phyloP scores from a whole-genome alignment of 345 rosid genomes.

The Arabidopsis arenosa region DNA sequence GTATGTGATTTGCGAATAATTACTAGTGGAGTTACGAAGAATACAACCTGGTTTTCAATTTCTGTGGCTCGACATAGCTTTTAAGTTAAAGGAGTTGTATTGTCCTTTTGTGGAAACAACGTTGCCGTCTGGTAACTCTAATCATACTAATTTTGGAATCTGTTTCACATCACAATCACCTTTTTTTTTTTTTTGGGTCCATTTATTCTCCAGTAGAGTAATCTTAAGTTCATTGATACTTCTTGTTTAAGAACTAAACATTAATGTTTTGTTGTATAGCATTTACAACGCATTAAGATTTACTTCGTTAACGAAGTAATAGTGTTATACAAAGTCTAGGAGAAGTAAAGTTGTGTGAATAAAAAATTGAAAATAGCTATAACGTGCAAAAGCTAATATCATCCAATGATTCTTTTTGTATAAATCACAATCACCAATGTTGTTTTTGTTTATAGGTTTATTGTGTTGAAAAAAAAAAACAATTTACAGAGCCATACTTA shows the following conservation, averaged over 20 bases:
- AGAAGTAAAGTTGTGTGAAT: not conserved
- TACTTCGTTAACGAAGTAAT: too few species aligned
- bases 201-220: not conserved
- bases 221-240: not conserved
- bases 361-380: not conserved
- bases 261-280: not conserved
- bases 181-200: not conserved
- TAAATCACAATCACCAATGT: not conserved
- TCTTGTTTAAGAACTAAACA: not conserved
- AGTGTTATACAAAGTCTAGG: too few species aligned
- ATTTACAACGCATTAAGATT: too few species aligned
- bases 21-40: not conserved
- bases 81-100: not conserved
- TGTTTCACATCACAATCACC: not conserved
- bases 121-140: slow-evolving; percentile 15
- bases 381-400: not conserved
- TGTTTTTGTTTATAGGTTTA: not conserved
- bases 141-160: slow-evolving; percentile 3
- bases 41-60: not conserved
- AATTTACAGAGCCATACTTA: not conserved
- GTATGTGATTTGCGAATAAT: not conserved
- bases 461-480: not conserved
- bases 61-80: not conserved
- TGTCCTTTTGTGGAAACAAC: not conserved
- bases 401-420: not conserved